Evolutionary conservation across 768 basidiomycete genomes (phyloP).

Genomic region (Lactifluus volemus): DNA sequence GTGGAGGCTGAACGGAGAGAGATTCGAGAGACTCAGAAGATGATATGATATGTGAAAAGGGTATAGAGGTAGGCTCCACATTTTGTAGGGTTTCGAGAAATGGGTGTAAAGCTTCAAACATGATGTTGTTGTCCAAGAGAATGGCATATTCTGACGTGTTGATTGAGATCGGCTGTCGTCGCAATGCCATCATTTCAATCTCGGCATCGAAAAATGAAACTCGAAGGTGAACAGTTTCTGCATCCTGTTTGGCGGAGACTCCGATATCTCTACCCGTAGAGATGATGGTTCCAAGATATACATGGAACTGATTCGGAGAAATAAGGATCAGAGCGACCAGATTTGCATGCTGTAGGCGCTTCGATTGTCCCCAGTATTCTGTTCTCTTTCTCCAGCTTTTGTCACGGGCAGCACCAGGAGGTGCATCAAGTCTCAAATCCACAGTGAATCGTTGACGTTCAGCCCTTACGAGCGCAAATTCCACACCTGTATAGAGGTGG

Average conservation of each 20-base stretch:
- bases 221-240: constrained; percentile 34
- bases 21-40: background rate
- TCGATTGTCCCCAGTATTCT: constrained; percentile 55
- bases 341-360: constrained; percentile 49
- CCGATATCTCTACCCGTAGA: constrained; percentile 37
- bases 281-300: constrained; percentile 46
- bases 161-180: constrained; percentile 27
- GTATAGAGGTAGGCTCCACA: constrained; percentile 5
- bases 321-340: constrained; percentile 49
- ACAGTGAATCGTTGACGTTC: constrained; percentile 43
- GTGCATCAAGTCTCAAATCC: constrained; percentile 39
- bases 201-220: constrained; percentile 56
- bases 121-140: constrained; percentile 14
- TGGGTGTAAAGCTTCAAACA: constrained; percentile 1
- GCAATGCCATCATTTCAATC: constrained; percentile 39
- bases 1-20: background rate
- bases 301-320: constrained; percentile 20
- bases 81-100: constrained; percentile 7
- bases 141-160: constrained; percentile 1
- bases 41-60: constrained; percentile 3
- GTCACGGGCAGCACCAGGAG: constrained; percentile 47
- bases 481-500: constrained; percentile 49
- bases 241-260: constrained; percentile 30
- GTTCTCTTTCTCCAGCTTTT: constrained; percentile 31
- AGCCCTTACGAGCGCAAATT: constrained; percentile 37